These are phyloP conservation scores for Psidium guajava DNA, from an alignment of 345 rosid species.

Conservation along the genomic window DNA sequence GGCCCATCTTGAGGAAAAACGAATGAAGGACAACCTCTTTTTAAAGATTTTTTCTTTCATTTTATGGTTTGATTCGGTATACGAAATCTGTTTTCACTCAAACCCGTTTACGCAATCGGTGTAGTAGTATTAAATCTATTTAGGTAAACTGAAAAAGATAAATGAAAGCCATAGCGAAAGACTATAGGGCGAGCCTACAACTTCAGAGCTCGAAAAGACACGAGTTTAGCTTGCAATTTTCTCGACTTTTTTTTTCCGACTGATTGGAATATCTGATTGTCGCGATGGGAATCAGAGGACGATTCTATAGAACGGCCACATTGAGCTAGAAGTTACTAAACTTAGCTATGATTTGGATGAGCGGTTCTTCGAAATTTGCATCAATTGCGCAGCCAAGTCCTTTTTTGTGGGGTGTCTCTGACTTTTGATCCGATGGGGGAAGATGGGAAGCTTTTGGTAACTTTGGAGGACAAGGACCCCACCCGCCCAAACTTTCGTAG, in stretches of 20 bases:
- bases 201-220: not conserved
- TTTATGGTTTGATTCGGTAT: not conserved
- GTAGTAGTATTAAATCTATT: not conserved
- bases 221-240: not conserved
- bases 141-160: not conserved
- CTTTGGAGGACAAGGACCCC: not conserved
- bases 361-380: not conserved
- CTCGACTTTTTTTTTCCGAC: not conserved
- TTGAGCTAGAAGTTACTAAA: not conserved
- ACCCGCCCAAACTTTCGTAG: not conserved
- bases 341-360: not conserved
- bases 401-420: not conserved
- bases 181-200: not conserved
- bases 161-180: not conserved
- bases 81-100: not conserved
- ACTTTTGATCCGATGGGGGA: not conserved
- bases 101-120: not conserved
- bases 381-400: not conserved
- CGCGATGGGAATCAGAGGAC: not conserved
- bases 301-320: not conserved
- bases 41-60: not conserved
- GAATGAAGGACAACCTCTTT: not conserved
- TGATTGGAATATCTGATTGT: fast-evolving
- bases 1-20: not conserved
- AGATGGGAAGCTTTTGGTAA: not conserved